Base-by-base conservation (phyloP, 2,329 filamentous ascomycete species). In the Colletotrichum lini region DNA sequence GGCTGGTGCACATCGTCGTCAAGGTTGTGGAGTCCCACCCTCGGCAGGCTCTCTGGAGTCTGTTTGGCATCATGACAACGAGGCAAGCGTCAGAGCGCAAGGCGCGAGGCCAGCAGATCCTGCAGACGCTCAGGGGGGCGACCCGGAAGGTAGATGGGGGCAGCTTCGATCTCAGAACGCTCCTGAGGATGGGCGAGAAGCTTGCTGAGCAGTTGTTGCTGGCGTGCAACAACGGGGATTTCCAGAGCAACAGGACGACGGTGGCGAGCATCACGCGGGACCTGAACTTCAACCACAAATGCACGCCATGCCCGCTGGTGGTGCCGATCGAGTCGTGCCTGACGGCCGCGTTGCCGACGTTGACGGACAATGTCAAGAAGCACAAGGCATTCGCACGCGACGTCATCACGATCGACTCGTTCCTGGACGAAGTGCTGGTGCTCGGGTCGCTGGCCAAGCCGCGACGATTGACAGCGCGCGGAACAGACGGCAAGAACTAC, bases 371-470 rank as follows among this genome's bases (percentile, higher is more conserved):
- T 54, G 85, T 92, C 60, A 90, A 89, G 77, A 92, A 91, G 59
- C 95, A 98, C 85, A 92, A 93, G 78, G 93, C 96, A 0, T 99
- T 99, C 78, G 92, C 94, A 4, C 88, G 92, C 54, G 94, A 98
- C 73, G 91, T 95, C 18, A 92, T 98, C 52, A 96, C 94, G 0
- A 96, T 99, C 67, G 87, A 88, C 12, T 86, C 86, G 18, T 97
- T 99, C 80, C 82, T 92, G 49, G 96, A 99, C 76, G 93, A 98
- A 69, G 96, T 98, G 0, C 84, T 97, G 30, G 93, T 99, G 4
- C 86, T 99, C 23, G 94, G 93, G 67, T 99, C 97, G 2, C 88
- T 99, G 4, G 96, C 98, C 69, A 95, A 96, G 75, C 96, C 97
- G 15, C 91, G 96, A 61, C 96, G 96, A 75, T 90, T 99, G 65